phyloP scores from a whole-genome alignment of 179 eudicot species.

The Silene noctiflora region DNA sequence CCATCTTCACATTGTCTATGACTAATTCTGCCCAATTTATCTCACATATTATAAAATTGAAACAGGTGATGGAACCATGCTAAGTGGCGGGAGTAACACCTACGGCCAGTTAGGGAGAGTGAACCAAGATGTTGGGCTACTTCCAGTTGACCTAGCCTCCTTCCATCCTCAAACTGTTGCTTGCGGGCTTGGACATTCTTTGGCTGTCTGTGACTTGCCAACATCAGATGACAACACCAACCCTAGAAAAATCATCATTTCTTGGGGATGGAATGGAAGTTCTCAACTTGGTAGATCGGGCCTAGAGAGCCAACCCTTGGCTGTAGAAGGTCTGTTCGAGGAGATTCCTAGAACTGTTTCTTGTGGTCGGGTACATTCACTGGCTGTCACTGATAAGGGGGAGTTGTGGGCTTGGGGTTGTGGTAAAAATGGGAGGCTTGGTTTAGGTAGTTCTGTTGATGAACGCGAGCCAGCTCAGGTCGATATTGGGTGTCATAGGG shows the following conservation, averaged over 20 bases:
- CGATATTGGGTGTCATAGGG: slow-evolving; percentile 58
- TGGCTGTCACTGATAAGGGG: slow-evolving; percentile 52
- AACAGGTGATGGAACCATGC: slow-evolving; percentile 70
- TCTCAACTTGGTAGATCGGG: slow-evolving; percentile 89
- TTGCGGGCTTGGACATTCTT: slow-evolving; percentile 81
- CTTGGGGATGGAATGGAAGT: slow-evolving; percentile 96
- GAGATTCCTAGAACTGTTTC: slow-evolving; percentile 50
- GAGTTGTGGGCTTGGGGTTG: slow-evolving; percentile 92
- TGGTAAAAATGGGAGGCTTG: slow-evolving; percentile 90
- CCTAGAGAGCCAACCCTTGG: slow-evolving; percentile 47
- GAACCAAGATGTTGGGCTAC: slow-evolving; percentile 48
- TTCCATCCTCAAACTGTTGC: slow-evolving; percentile 50
- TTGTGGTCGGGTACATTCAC: slow-evolving; percentile 85
- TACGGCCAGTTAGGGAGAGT: slow-evolving; percentile 80
- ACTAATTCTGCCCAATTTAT: not conserved
- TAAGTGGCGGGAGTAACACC: slow-evolving; percentile 80
- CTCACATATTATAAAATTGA: not conserved
- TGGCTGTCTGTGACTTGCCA: slow-evolving; percentile 57
- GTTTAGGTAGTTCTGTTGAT: slow-evolving; percentile 79
- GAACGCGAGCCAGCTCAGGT: slow-evolving; percentile 66
- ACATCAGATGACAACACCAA: slow-evolving; percentile 22
- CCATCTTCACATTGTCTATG: not conserved
- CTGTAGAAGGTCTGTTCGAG: slow-evolving; percentile 46
- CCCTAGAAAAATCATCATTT: slow-evolving; percentile 33
- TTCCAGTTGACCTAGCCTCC: slow-evolving; percentile 47